A percentile compares a stretch with the other conserved stretches of the same genome.
These are phyloP conservation scores for Rhodotorula sp. DNA, from an alignment of 1,284 basidiomycete species.

Conservation along the genomic window DNA sequence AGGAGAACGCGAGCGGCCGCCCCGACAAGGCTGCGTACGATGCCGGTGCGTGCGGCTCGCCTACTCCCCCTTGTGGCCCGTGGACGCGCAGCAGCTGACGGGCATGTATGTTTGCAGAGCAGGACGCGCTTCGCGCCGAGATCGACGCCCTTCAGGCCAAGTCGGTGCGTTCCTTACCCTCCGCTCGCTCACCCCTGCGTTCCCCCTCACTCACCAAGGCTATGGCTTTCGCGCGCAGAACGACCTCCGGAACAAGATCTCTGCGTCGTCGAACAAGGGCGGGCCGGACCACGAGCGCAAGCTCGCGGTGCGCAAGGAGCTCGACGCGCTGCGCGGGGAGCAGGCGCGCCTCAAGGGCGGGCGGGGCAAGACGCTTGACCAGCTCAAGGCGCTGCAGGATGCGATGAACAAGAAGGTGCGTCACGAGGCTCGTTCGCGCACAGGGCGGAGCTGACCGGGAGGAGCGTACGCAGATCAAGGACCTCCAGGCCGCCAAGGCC, in stretches of 20 bases:
- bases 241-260: conserved; percentile 76
- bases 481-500: conserved; percentile 76
- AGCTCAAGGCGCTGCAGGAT: conserved; percentile 81
- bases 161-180: conserved; percentile 62
- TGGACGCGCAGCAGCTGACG: too few species aligned
- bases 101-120: conserved; percentile 59
- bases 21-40: conserved; percentile 40
- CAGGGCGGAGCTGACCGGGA: neutral
- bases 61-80: fast-evolving
- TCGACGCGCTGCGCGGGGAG: conserved; percentile 74
- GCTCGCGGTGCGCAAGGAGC: conserved; percentile 70
- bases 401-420: conserved; percentile 76
- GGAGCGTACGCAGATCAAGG: conserved; percentile 69
- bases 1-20: conserved; percentile 8
- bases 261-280: conserved; percentile 56
- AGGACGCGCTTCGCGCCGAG: conserved; percentile 75
- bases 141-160: conserved; percentile 78
- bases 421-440: neutral
- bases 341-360: conserved; percentile 79
- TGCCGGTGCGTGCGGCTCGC: neutral
- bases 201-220: conserved; percentile 1
- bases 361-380: conserved; percentile 75
- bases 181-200: conserved; percentile 1
- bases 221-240: conserved; percentile 57
- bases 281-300: conserved; percentile 69